phyloP scores from a whole-genome alignment of 164 flowering plant species.

The grape (Vitis vinifera) region DNA sequence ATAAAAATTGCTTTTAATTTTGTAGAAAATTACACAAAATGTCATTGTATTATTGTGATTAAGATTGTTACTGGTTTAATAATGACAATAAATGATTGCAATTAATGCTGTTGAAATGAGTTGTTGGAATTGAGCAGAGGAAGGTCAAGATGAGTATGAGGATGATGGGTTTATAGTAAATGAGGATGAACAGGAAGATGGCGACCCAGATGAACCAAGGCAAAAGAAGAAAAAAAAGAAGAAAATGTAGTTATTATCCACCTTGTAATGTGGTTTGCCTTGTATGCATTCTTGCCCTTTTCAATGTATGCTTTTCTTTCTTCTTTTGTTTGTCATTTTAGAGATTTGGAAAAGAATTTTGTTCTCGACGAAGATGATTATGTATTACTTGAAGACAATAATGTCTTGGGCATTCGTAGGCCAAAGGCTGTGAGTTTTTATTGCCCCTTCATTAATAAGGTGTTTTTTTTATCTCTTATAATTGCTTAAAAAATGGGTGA shows the following conservation, averaged over 20 bases:
- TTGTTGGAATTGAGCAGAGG: constrained; percentile 36
- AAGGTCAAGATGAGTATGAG: constrained; percentile 89
- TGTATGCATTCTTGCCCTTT: no score
- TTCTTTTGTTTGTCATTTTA: constrained; percentile 7
- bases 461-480: no score
- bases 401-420: constrained; percentile 54
- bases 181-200: constrained; percentile 66
- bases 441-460: no score
- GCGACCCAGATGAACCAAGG: constrained; percentile 57
- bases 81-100: no score
- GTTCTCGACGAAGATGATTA: constrained; percentile 93
- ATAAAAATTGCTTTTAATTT: no score
- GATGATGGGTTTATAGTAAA: constrained; percentile 94
- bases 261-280: no score
- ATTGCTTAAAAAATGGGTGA: no score
- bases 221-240: constrained; percentile 79
- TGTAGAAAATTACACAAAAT: no score
- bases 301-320: background rate
- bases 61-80: no score
- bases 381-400: constrained; percentile 79
- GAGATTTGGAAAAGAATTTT: constrained; percentile 68
- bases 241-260: constrained; percentile 42
- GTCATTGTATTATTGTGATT: no score
- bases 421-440: constrained; percentile 43
- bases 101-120: no score